Evolutionary conservation across 768 basidiomycete species (phyloP).

Genomic region (Cantharellus cinnabarinus): DNA sequence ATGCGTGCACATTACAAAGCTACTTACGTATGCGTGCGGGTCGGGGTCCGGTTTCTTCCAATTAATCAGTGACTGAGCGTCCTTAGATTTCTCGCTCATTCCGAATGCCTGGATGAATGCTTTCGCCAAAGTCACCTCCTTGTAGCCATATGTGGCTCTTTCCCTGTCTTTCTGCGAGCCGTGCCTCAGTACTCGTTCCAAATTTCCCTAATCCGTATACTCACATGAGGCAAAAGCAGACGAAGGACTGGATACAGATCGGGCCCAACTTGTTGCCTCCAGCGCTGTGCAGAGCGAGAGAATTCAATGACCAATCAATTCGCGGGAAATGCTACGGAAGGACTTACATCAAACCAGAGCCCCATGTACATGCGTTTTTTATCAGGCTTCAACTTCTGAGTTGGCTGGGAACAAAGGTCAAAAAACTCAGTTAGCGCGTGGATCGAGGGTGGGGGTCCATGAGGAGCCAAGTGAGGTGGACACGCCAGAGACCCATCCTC

Average conservation of each 20-base stretch:
- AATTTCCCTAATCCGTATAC: constrained; percentile 15
- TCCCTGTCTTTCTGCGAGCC: constrained; percentile 70
- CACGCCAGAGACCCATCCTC: neutral
- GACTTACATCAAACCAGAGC: constrained; percentile 39
- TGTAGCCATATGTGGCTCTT: constrained; percentile 78
- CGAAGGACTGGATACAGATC: constrained; percentile 83
- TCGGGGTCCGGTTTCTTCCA: constrained; percentile 55
- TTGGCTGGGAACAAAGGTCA: constrained; percentile 1
- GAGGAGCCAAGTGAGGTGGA: neutral
- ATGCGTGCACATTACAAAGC: neutral
- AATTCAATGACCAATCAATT: constrained; percentile 1
- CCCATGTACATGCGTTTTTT: constrained; percentile 22
- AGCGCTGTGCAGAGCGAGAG: constrained; percentile 30
- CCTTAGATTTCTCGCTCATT: constrained; percentile 55
- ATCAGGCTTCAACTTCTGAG: constrained; percentile 1
- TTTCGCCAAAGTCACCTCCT: constrained; percentile 88
- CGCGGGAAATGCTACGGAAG: constrained; percentile 7
- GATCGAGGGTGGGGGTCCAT: constrained; percentile 5
- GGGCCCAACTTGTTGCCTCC: constrained; percentile 68
- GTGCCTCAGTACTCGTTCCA: neutral
- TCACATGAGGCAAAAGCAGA: constrained; percentile 66
- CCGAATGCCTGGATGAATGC: constrained; percentile 80
- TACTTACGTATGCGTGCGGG: constrained; percentile 39
- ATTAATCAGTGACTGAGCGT: constrained; percentile 61
- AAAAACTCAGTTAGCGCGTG: constrained; percentile 2